Evolutionary conservation across 305 asterid species (phyloP), one percentile per base, ranked within the genome.

Genomic region (Caryopteris hybrid): DNA sequence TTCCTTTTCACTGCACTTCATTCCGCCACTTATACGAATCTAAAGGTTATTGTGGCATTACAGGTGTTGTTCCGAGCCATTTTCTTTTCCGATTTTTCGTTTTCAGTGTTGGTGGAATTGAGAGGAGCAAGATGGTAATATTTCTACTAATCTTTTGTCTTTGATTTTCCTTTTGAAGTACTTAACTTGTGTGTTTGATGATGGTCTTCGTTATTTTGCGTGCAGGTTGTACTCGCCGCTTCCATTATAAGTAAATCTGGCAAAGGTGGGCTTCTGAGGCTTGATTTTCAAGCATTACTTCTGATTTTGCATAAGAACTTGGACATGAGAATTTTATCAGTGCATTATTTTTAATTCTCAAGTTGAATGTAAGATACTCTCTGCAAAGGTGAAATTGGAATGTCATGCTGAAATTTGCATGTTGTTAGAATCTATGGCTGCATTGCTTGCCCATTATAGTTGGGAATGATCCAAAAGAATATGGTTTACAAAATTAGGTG

Each of bases 191-290:
- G 73, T 34, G 50, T 55, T 6, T 71, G 69, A 42, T 56, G 51
- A 42, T 52, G 36, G 38, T 66, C 12, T 46, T 3, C 58, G 56
- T 31, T 61, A 59, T 63, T 10, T 46, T 16, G 57, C 42, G 66
- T 78, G 81, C 88, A 92, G 97, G 98, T 90, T 75, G 93, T 92
- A 69, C 89, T 90, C 5, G 95, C 96, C 25, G 97, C 97, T 53
- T 86, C 97, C 4, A 86, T 92, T 51, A 83, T 81, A 20, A 84
- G 86, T 65, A 92, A 92, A 88, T 83, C 97, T 23, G 98, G 98
- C 66, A 88, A 90, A 84, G 95, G 98, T 86, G 78, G 53, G 82
- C 66, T 71, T 61, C 52, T 22, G 20, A 27, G 38, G 64, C 55
- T 25, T 36, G 6, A 51, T 66, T 69, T 64, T 21, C 14, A 5